Evolutionary conservation across 441 rosid species (phyloP).

Genomic region (Hura crepitans): DNA sequence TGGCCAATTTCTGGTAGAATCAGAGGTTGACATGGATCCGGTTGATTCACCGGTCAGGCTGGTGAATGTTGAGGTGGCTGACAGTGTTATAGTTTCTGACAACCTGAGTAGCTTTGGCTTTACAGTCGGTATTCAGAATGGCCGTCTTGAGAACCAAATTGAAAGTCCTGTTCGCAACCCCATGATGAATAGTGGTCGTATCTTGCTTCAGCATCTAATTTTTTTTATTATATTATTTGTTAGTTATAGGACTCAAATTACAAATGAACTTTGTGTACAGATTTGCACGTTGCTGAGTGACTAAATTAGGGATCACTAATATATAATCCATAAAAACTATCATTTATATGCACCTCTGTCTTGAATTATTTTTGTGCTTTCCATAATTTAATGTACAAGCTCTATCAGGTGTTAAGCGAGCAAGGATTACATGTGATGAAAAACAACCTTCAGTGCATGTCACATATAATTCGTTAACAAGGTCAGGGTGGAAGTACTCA

Average conservation of each 20-base stretch:
- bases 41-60: conserved; percentile 37
- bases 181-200: conserved; percentile 45
- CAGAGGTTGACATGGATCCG: conserved; percentile 41
- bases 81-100: conserved; percentile 38
- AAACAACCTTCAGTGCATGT: conserved; percentile 72
- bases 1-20: conserved; percentile 29
- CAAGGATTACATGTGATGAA: conserved; percentile 43
- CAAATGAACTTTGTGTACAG: conserved; percentile 14
- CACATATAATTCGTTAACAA: conserved; percentile 58
- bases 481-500: conserved; percentile 48
- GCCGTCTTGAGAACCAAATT: conserved; percentile 29
- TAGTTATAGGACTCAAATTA: conserved; percentile 7
- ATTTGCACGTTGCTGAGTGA: conserved; percentile 8
- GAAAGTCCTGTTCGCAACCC: conserved; percentile 27
- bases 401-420: conserved; percentile 56
- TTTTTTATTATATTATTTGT: background rate
- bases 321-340: background rate
- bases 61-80: conserved; percentile 37
- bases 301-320: conserved; percentile 1
- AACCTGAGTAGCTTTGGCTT: conserved; percentile 27
- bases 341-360: conserved; percentile 10
- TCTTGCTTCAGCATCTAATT: conserved; percentile 41
- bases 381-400: conserved; percentile 58
- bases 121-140: conserved; percentile 28
- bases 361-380: conserved; percentile 31